Base-by-base conservation (phyloP, 371 early-diverging fungal genomes). In the Mucor sp. region DNA sequence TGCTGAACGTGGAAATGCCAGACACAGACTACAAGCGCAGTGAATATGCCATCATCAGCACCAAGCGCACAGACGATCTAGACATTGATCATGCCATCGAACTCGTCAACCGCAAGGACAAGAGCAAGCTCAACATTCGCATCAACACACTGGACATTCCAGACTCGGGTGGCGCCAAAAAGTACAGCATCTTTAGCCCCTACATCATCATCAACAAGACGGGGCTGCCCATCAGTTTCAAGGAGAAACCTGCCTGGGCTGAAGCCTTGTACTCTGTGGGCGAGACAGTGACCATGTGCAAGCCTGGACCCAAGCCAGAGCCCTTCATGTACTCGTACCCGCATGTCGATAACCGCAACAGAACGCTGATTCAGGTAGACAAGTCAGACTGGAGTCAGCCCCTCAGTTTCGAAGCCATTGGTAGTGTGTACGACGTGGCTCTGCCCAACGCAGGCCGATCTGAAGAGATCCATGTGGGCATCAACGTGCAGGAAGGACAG, bases 321-420 rank as follows among this genome's bases (percentile, higher is more conserved):
- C 97, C 99, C 8, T 87, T 95, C 44, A 94, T 99, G 96, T 97
- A 96, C 73, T 96, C 97, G 7, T 97, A 96, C 74, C 92, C 93
- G 0, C 90, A 82, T 41, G 84, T 85, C 55, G 95, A 96, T 59
- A 88, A 91, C 37, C 81, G 92, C 14, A 96, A 95, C 74, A 84
- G 97, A 28, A 90, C 94, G 0, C 70, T 93, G 58, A 84, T 97
- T 35, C 88, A 93, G 70, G 87, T 92, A 2, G 85, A 81, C 3
- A 85, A 87, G 37, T 92, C 96, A 0, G 94, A 95, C 0, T 97
- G 96, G 97, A 97, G 97, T 78, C 74, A 91, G 74, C 95, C 95
- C 0, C 70, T 97, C 59, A 96, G 96, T 78, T 97, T 99, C 66
- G 99, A 97, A 67, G 96, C 97, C 1, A 93, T 97, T 55, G 97